Evolutionary conservation across 192 early-diverging fungal genomes (phyloP).

Genomic region (Mycoemilia scoparia): DNA sequence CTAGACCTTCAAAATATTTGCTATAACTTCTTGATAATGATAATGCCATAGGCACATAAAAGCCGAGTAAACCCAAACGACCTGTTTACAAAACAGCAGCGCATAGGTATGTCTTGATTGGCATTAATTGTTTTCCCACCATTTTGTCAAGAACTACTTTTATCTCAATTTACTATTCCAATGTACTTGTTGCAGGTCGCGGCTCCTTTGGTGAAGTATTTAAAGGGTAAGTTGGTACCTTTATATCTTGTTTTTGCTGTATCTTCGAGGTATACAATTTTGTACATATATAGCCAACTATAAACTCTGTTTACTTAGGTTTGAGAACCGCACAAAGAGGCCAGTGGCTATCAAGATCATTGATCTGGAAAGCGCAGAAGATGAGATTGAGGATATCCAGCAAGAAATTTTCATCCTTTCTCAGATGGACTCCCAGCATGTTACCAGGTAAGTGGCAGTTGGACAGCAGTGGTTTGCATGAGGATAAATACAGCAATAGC

Average conservation of each 20-base stretch:
- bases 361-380: conserved; percentile 89
- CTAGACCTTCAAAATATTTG: too few species aligned
- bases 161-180: neutral
- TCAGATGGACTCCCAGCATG: conserved; percentile 73
- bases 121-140: neutral
- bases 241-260: neutral
- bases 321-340: conserved; percentile 28
- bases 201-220: conserved; percentile 73
- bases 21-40: too few species aligned
- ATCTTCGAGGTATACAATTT: neutral
- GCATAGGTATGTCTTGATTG: conserved; percentile 7
- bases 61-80: conserved; percentile 35
- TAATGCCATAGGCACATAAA: too few species aligned
- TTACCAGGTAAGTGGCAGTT: too few species aligned
- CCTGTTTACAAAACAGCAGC: conserved; percentile 31
- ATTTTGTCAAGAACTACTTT: neutral
- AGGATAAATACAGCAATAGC: neutral
- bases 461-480: neutral
- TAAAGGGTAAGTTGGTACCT: conserved; percentile 41
- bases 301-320: conserved; percentile 5
- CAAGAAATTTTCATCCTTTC: conserved; percentile 91
- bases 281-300: neutral
- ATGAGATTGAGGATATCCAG: conserved; percentile 98
- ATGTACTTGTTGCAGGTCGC: conserved; percentile 8
- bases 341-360: conserved; percentile 95